Evolutionary conservation across 139 green algal genomes (phyloP).

Genomic region (Coelastrella sp.): DNA sequence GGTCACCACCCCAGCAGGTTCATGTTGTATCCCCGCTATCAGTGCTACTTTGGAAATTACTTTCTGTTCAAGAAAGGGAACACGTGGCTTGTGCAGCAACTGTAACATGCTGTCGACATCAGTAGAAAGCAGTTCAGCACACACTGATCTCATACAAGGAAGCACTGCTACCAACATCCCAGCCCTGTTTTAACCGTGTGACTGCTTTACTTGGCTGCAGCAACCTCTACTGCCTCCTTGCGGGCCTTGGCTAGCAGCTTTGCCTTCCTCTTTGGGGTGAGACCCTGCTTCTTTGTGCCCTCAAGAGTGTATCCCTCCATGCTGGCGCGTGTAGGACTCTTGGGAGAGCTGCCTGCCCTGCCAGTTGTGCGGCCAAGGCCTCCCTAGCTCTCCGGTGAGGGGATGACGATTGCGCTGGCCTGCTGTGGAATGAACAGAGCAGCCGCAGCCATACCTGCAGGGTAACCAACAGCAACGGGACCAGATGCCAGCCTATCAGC

Average conservation of each 20-base stretch:
- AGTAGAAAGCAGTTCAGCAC: no score
- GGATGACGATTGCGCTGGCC: conserved; percentile 38
- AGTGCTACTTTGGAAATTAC: no score
- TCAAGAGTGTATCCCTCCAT: conserved; percentile 66
- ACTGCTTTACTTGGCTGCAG: conserved; percentile 28
- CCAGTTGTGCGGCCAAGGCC: conserved; percentile 44
- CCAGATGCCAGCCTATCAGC: no score
- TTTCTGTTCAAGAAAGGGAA: no score
- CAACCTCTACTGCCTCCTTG: conserved; percentile 42
- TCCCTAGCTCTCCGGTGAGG: conserved; percentile 48
- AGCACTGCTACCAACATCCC: no score
- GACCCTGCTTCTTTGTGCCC: conserved; percentile 72
- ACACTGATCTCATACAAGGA: no score
- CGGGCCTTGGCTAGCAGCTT: conserved; percentile 61
- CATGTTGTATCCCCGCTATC: no score
- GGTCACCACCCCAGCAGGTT: no score
- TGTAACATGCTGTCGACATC: no score
- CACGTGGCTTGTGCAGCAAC: no score
- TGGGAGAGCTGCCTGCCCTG: conserved; percentile 41
- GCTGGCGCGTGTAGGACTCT: conserved; percentile 47
- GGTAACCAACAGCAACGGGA: background rate
- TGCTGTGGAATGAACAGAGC: conserved; percentile 28
- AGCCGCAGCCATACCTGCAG: conserved; percentile 43
- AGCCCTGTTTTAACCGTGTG: no score
- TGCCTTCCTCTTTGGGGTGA: conserved; percentile 59